Base-by-base conservation (phyloP, 1,284 basidiomycete species). In the Schizopora paradoxa region DNA sequence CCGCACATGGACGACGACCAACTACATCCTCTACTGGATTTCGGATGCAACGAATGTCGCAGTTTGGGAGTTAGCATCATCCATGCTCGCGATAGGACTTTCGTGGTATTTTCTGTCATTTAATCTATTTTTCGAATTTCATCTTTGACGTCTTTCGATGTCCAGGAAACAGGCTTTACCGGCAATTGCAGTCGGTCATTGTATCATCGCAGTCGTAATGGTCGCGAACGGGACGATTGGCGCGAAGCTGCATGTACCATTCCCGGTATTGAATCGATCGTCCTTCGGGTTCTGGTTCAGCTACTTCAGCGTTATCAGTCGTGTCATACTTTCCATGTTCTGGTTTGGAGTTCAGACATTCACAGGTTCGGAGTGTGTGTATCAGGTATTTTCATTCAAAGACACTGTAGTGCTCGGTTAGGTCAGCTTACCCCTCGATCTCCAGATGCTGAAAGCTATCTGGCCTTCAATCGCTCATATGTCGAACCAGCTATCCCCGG, bases 281-380 rank as follows among this genome's bases (percentile, higher is more conserved):
- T 84, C 82, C 0, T 90, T 85, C 58, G 87, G 87, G 0, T 88
- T 87, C 65, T 87, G 82, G 73, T 74, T 89, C 56, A 81, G 79
- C 59, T 82, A 84, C 58, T 86, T 86, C 61, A 79, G 76, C 51
- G 82, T 91, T 43, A 62, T 91, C 49, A 85, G 82, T 45, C 76
- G 86, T 11, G 74, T 79, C 41, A 67, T 86, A 29, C 73, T 88
- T n/a, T 73, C 84, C 11, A 79, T 84, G 73, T 82, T 88, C 65
- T 90, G 86, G 86, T 82, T 82, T 48, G 77, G 77, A 14, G 57
- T 61, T 3, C 61, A 81, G 73, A 78, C 79, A 5, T 83, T 67
- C 55, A 76, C 72, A 1, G 80, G 80, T 2, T 78, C 77, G 14
- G 74, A 83, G 61, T 79, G 76, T 52, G 65, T 83, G 11, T 79